Evolutionary conservation across 495 filamentous ascomycete species (phyloP), one percentile per base, ranked within the genome.

Genomic region (Hypoxylon lienhwacheense): DNA sequence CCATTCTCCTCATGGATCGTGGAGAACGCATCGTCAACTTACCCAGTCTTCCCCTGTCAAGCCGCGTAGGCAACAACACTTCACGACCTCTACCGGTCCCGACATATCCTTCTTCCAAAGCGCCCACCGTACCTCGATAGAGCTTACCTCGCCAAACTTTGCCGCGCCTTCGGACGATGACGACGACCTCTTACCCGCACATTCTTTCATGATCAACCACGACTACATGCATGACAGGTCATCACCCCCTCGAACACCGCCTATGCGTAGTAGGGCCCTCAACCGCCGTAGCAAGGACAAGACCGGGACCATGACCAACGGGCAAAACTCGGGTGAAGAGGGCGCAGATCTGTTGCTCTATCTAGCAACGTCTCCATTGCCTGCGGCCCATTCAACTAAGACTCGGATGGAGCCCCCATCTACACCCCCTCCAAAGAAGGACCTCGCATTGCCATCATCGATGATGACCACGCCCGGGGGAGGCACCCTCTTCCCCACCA

Each of bases 281-380:
- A 73, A 72, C 40, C 60, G 72, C 52, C 65, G 73, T 73, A 63
- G 55, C 29, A 55, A 53, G 16, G 61, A 63, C 55, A 76, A 76
- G 50, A 64, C 70, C 63, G 47, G 41, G 14, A 64, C 70, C 63
- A 50, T 46, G 14, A n/a, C 6, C 1, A 21, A 48, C 7, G 57
- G 57, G 7, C 51, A 53, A 14, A 77, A 77, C 64, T 59, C 73
- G 7, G 88, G 85, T 41, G 85, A 93, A 64, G 89, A 93, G 66
- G 93, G 90, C 14, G 95, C 90, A 5, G 92, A 95, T 70, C 76
- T 97, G 26, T 80, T 99, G 12, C 76, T 99, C 31, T 96, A 91
- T 68, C 81, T 99, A 20, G 91, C 92, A 54, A 87, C 91, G 25
- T 97, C 93, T 14, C 93, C 93, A 0, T 96, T 90, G 0, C 89